Conservation (phyloP, 352 stramenopile species). For the Blastocystis sp. region DNA sequence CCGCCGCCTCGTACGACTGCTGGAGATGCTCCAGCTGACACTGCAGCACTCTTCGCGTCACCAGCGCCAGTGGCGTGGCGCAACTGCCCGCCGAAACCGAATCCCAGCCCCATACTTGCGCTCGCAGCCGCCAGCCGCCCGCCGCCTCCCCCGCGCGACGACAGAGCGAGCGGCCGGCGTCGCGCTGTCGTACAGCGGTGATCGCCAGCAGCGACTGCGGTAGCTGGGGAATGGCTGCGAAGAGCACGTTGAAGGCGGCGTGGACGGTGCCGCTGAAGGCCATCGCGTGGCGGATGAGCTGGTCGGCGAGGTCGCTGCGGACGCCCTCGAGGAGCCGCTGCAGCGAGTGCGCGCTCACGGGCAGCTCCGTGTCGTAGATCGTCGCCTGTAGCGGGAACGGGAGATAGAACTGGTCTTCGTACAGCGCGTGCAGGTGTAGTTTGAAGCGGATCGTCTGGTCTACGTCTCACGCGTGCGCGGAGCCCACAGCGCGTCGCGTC, state of each 20-base stretch:
- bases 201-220: background rate
- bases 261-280: background rate
- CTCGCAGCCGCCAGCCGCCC: background rate
- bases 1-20: background rate
- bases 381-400: background rate
- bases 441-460: background rate
- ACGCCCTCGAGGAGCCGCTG: background rate
- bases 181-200: background rate
- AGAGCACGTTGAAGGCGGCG: background rate
- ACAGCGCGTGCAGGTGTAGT: background rate
- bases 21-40: background rate
- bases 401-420: background rate
- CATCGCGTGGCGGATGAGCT: background rate
- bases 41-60: background rate
- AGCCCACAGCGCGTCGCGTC: background rate
- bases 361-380: background rate
- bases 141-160: background rate
- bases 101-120: slow-evolving; percentile 35
- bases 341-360: background rate
- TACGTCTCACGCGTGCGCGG: background rate
- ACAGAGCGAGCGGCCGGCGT: background rate
- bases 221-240: background rate
- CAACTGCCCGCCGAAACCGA: background rate
- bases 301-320: background rate
- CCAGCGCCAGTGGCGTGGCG: background rate